Evolutionary conservation across 1,284 basidiomycete genomes (phyloP).

Genomic region (Boletus nobilissimus): DNA sequence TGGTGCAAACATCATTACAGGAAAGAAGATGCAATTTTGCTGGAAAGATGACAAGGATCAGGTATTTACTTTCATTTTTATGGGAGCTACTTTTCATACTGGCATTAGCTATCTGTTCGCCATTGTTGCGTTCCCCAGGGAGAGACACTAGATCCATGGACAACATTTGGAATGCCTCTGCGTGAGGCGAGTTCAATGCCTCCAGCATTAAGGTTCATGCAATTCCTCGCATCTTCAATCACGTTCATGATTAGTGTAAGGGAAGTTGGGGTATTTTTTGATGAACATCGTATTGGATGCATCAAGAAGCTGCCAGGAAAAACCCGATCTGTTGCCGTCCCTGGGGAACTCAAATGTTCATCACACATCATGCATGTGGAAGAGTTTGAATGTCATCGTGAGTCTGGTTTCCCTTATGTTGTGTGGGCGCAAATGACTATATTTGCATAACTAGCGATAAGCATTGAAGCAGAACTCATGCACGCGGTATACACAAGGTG

Average conservation of each 20-base stretch:
- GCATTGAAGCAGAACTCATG: constrained; percentile 5
- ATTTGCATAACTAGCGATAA: background rate
- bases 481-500: background rate
- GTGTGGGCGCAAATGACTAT: background rate
- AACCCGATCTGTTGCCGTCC: constrained; percentile 65
- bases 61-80: background rate
- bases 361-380: constrained; percentile 63
- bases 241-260: constrained; percentile 89
- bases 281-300: constrained; percentile 78
- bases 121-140: constrained; percentile 66
- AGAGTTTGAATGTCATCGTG: constrained; percentile 3
- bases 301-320: constrained; percentile 59
- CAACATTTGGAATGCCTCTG: constrained; percentile 88
- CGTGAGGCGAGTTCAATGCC: constrained; percentile 87
- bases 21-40: background rate
- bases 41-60: background rate
- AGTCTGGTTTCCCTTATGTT: background rate
- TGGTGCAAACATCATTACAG: background rate
- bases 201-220: constrained; percentile 84
- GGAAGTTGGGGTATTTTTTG: constrained; percentile 80
- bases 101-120: constrained; percentile 52
- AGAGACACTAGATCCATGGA: constrained; percentile 68
- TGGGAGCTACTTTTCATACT: constrained; percentile 34
- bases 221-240: constrained; percentile 90
- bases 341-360: constrained; percentile 51